Evolutionary conservation across 2,329 filamentous ascomycete genomes (phyloP).

Genomic region (Elsinoe arachidis): DNA sequence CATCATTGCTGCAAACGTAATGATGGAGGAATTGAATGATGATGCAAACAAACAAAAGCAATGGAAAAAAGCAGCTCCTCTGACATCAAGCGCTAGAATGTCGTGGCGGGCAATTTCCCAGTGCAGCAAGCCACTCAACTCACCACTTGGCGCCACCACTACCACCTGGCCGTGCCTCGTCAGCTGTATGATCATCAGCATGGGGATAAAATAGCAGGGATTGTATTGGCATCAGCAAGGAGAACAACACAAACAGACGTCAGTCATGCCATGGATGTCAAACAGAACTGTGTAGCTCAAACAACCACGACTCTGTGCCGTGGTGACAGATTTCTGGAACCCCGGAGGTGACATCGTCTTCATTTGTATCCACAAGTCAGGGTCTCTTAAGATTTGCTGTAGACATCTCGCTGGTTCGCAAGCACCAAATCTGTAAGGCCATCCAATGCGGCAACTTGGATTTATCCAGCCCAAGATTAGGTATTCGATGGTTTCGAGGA

Average conservation of each 20-base stretch:
- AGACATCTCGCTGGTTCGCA: not conserved
- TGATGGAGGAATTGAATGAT: not conserved
- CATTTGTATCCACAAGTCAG: not conserved
- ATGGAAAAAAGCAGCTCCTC: not conserved
- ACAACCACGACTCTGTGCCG: no score
- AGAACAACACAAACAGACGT: no score
- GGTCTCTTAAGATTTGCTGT: slow-evolving; percentile 2
- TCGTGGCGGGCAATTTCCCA: not conserved
- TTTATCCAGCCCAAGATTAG: not conserved
- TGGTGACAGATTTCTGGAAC: not conserved
- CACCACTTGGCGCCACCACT: not conserved
- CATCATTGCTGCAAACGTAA: not conserved
- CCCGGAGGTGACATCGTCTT: not conserved
- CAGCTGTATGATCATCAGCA: not conserved
- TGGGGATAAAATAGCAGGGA: not conserved
- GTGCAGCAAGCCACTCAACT: not conserved
- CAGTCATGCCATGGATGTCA: no score
- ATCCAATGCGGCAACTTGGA: not conserved
- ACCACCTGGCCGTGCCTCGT: not conserved
- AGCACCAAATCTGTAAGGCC: not conserved
- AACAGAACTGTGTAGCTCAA: no score
- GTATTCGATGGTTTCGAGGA: not conserved
- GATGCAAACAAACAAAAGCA: not conserved
- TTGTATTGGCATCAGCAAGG: no score
- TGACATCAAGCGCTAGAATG: not conserved